A percentile compares a stretch with the other conserved stretches of the same genome.
These are phyloP conservation scores for Neurospora sp. DNA, from an alignment of 495 filamentous ascomycete genomes.

Conservation along the genomic window DNA sequence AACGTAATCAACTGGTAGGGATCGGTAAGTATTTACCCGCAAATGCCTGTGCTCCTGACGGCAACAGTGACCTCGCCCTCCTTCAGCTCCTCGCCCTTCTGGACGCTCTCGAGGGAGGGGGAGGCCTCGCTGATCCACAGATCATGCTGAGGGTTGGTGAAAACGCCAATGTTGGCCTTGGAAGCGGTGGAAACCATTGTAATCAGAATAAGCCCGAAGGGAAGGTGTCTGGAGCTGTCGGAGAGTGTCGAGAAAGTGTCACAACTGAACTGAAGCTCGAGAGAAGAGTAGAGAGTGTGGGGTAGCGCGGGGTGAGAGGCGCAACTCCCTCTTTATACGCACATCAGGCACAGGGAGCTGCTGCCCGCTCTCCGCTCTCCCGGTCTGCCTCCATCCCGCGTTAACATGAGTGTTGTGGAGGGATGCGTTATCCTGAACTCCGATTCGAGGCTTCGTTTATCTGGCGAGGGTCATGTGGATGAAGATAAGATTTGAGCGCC, in stretches of 20 bases:
- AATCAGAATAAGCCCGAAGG: constrained; percentile 1
- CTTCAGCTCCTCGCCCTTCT: constrained; percentile 58
- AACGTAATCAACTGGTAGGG: constrained; percentile 11
- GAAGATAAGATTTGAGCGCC: neutral
- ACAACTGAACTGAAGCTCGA: constrained; percentile 4
- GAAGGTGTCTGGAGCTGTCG: neutral
- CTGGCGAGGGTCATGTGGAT: neutral
- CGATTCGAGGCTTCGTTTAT: neutral
- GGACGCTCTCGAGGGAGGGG: constrained; percentile 65
- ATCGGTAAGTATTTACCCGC: constrained; percentile 49
- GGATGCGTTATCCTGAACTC: neutral
- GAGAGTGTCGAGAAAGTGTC: neutral
- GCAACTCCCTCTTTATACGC: constrained; percentile 3
- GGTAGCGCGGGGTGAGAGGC: neutral
- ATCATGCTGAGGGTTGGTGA: constrained; percentile 85
- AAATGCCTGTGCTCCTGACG: constrained; percentile 87
- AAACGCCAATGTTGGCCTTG: constrained; percentile 90
- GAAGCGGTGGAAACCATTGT: constrained; percentile 16
- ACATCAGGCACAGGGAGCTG: neutral
- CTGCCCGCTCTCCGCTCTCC: neutral
- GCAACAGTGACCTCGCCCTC: constrained; percentile 74
- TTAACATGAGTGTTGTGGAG: neutral
- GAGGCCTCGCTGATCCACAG: constrained; percentile 75
- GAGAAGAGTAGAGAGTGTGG: neutral
- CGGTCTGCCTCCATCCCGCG: neutral